phyloP scores from a whole-genome alignment of 176 grass and related monocot species.

The Oryza meyeriana region DNA sequence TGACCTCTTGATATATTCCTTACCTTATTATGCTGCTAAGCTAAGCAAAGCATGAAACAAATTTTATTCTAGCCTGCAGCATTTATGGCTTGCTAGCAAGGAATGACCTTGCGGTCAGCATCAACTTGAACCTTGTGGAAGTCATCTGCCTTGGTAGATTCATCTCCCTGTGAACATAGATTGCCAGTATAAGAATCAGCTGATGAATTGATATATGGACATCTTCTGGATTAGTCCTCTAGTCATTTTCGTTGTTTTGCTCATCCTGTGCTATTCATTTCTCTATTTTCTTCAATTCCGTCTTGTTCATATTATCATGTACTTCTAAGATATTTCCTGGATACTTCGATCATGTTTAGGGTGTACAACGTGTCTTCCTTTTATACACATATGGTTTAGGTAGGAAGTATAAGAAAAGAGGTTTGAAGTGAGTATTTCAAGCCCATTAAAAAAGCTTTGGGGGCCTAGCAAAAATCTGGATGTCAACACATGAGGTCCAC shows the following conservation, averaged over 20 bases:
- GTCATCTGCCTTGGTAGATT: neutral
- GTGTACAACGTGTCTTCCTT: neutral
- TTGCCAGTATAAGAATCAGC: neutral
- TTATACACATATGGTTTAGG: neutral
- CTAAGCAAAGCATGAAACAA: neutral
- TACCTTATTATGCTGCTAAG: neutral
- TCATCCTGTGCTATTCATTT: neutral
- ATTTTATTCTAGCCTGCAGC: neutral
- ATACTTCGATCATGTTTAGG: neutral
- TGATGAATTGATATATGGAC: neutral
- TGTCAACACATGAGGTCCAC: neutral
- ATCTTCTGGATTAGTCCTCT: neutral
- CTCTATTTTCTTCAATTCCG: neutral
- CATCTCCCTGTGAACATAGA: slow-evolving; percentile 17
- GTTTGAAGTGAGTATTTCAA: neutral
- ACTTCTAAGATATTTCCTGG: neutral
- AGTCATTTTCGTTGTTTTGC: neutral
- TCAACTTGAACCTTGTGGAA: neutral
- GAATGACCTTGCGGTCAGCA: neutral
- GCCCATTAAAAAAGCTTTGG: neutral
- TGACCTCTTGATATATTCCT: neutral
- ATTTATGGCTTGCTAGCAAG: slow-evolving; percentile 2
- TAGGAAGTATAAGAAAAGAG: neutral
- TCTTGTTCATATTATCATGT: neutral
- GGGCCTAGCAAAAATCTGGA: neutral